phyloP scores from a whole-genome alignment of 2,329 filamentous ascomycete species.

The Fusarium domesticum region DNA sequence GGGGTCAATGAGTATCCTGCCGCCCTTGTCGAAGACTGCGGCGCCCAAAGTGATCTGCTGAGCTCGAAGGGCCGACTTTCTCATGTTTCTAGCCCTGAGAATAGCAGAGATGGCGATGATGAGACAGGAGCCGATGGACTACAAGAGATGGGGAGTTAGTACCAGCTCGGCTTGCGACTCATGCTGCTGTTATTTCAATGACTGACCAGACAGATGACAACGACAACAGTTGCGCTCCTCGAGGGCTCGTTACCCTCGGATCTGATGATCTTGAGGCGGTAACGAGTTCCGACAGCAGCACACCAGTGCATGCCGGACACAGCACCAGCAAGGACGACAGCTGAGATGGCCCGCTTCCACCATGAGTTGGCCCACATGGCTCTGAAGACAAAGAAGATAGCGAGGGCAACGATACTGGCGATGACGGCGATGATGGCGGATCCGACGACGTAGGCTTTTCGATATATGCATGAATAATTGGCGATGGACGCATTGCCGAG shows the following conservation, averaged over 20 bases:
- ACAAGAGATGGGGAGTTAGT: constrained; percentile 3
- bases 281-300: constrained; percentile 67
- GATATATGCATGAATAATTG: constrained; percentile 69
- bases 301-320: constrained; percentile 90
- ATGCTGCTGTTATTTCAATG: background rate
- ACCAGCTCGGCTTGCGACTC: background rate
- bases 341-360: constrained; percentile 70
- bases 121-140: constrained; percentile 62
- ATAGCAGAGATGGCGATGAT: constrained; percentile 56
- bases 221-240: constrained; percentile 65
- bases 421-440: constrained; percentile 69
- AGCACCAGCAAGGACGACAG: constrained; percentile 65
- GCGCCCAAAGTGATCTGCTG: constrained; percentile 59
- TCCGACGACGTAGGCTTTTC: constrained; percentile 58
- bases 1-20: constrained; percentile 65
- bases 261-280: constrained; percentile 51
- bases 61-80: constrained; percentile 54
- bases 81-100: constrained; percentile 51
- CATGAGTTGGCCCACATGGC: constrained; percentile 74
- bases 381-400: constrained; percentile 74
- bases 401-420: constrained; percentile 67
- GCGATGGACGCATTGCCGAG: constrained; percentile 78
- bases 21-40: constrained; percentile 65
- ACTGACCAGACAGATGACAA: constrained; percentile 68
- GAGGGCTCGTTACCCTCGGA: constrained; percentile 42